Evolutionary conservation across 345 rosid species (phyloP), one percentile per base, ranked within the genome.

Genomic region (Cardamine occulta): DNA sequence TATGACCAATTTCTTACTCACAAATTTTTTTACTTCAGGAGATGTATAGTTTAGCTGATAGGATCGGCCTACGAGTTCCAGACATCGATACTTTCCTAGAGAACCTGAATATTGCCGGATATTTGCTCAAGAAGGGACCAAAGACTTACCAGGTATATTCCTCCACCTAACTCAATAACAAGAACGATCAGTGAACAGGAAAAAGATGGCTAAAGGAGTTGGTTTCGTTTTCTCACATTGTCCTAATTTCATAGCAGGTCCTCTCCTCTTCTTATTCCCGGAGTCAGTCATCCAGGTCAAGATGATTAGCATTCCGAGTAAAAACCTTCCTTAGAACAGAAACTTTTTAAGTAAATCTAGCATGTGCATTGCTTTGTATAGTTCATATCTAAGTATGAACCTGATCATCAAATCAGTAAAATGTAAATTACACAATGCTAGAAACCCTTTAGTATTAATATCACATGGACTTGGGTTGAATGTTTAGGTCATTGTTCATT

Each of bases 21-120:
- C 3, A 7, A 7, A 29, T 5, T 14, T 12, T 12, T 18, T 37
- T 53, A 54, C 70, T 80, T 29, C 93, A 95, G 97, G 99, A 95
- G 82, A 89, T 95, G 73, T 95, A 90, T 80, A 87, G 98, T 85
- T 83, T 92, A 81, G 94, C 99, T 6, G 97, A 92, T 68, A 86
- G 93, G 76, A 92, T 95, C 32, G 86, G 87, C 69, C 80, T 95
- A 70, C 81, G 90, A 86, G 98, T 95, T 82, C 96, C 98, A 10
- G 97, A 92, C 70, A 82, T 92, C 5, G 96, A 95, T 74, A 80
- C 88, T 21, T 90, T 95, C 69, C 85, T 90, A 24, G 97, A 95
- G 52, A 95, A 95, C 85, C 84, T 95, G 62, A 95, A 92, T 81
- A 87, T 72, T 67, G 98, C 81, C n/a, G 98, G 98, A 40, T 92